Conservation (phyloP, 768 basidiomycete species). For the Podaxis carcinomalis region DNA sequence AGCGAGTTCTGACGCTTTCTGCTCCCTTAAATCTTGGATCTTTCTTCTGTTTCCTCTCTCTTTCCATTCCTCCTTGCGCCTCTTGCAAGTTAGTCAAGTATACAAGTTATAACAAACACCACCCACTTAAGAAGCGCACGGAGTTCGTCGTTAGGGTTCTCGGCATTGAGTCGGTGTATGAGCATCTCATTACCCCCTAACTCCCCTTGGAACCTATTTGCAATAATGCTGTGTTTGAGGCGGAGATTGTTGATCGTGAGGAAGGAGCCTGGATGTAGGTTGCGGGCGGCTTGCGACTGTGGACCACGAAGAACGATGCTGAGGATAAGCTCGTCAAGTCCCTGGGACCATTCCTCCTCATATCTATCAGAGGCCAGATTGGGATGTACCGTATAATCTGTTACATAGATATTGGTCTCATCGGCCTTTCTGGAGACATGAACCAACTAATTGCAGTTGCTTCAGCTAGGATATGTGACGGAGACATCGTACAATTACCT, state of each 20-base stretch:
- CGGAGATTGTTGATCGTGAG: constrained; percentile 50
- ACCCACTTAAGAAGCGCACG: constrained; percentile 39
- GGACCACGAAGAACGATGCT: constrained; percentile 46
- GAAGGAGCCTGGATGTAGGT: constrained; percentile 34
- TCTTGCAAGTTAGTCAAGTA: not conserved
- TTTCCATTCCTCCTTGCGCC: constrained; percentile 1
- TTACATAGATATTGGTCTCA: constrained; percentile 47
- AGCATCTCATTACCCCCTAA: constrained; percentile 44
- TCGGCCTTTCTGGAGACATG: constrained; percentile 29
- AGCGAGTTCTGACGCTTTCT: not conserved
- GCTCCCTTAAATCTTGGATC: not conserved
- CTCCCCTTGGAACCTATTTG: constrained; percentile 32
- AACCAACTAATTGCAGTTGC: constrained; percentile 37
- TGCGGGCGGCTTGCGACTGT: constrained; percentile 37
- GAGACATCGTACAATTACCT: constrained; percentile 33
- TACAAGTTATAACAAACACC: not conserved
- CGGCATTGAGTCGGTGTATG: constrained; percentile 35
- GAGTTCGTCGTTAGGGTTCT: constrained; percentile 33
- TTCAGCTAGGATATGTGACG: not conserved
- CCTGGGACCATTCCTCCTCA: constrained; percentile 33
- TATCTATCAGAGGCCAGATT: constrained; percentile 29
- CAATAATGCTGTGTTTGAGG: constrained; percentile 31
- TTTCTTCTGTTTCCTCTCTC: not conserved
- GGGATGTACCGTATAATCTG: constrained; percentile 58
- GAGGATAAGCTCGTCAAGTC: constrained; percentile 44